phyloP scores from a whole-genome alignment of 1,139 yeast species.

The Suhomyces terraborum region DNA sequence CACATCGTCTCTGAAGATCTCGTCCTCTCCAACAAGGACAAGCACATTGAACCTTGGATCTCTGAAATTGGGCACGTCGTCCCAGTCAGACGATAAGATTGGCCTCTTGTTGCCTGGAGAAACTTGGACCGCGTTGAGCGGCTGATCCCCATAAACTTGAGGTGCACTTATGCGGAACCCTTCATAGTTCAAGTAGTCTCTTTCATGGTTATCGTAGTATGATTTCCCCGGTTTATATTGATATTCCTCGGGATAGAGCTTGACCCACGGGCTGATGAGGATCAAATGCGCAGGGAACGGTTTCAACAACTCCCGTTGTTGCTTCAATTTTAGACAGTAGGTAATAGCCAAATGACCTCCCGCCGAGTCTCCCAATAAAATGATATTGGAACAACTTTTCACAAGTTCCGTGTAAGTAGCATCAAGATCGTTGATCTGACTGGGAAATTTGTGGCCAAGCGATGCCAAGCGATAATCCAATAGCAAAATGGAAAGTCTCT shows the following conservation, averaged over 20 bases:
- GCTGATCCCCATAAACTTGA: constrained; percentile 23
- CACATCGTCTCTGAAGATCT: constrained; percentile 45
- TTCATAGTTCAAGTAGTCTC: constrained; percentile 37
- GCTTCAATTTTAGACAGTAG: constrained; percentile 32
- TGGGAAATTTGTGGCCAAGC: constrained; percentile 35
- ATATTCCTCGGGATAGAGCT: constrained; percentile 21
- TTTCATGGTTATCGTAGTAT: constrained; percentile 33
- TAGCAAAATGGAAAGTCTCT: constrained; percentile 32
- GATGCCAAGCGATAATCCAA: constrained; percentile 44
- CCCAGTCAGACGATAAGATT: constrained; percentile 32
- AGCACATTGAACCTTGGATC: constrained; percentile 31
- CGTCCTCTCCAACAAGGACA: constrained; percentile 46
- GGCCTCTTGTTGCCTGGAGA: constrained; percentile 25
- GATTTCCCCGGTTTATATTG: constrained; percentile 33
- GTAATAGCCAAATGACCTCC: constrained; percentile 42
- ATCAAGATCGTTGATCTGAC: constrained; percentile 38
- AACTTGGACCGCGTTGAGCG: constrained; percentile 17
- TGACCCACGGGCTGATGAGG: constrained; percentile 46
- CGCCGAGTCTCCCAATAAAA: constrained; percentile 45
- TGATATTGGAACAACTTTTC: constrained; percentile 31
- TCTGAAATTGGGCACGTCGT: constrained; percentile 33
- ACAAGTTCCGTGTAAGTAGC: constrained; percentile 33
- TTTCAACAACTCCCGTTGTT: constrained; percentile 1
- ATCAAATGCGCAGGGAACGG: constrained; percentile 36
- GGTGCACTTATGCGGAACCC: constrained; percentile 37